These are phyloP conservation scores for Lepidium africanum DNA, from an alignment of 345 rosid species.

Conservation along the genomic window DNA sequence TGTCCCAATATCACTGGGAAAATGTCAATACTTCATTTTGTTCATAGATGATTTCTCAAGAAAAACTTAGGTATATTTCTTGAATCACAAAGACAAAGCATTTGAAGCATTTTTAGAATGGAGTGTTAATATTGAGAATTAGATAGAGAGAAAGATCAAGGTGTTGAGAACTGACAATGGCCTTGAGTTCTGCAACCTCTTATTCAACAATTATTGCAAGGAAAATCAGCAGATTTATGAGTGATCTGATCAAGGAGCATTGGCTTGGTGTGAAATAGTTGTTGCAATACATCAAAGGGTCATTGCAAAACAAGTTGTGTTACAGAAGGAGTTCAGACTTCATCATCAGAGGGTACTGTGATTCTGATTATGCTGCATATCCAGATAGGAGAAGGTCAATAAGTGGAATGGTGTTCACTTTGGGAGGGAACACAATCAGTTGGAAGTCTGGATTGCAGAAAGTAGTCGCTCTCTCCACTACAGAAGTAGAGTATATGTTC, in stretches of 20 bases:
- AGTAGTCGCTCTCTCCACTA: background rate
- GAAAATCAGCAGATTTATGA: background rate
- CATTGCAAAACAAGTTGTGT: background rate
- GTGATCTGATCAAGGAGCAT: background rate
- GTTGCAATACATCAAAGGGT: background rate
- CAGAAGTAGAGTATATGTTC: background rate
- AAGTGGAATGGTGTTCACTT: background rate
- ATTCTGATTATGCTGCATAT: background rate
- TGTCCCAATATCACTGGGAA: accelerated
- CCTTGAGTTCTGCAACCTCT: too few relatives aligned
- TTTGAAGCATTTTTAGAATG: too few relatives aligned
- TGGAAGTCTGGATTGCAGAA: background rate
- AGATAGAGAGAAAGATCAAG: too few relatives aligned
- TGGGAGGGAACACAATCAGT: background rate
- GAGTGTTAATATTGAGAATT: too few relatives aligned
- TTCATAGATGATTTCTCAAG: background rate
- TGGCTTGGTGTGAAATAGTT: background rate
- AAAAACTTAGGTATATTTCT: background rate
- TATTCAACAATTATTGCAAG: too few relatives aligned
- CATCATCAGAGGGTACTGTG: background rate
- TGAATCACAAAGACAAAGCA: too few relatives aligned
- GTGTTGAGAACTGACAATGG: too few relatives aligned
- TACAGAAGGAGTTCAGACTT: background rate
- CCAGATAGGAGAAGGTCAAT: background rate
- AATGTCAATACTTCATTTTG: background rate